Conservation (phyloP, 768 basidiomycete species). For the Tricholoma hemisulphureum region DNA sequence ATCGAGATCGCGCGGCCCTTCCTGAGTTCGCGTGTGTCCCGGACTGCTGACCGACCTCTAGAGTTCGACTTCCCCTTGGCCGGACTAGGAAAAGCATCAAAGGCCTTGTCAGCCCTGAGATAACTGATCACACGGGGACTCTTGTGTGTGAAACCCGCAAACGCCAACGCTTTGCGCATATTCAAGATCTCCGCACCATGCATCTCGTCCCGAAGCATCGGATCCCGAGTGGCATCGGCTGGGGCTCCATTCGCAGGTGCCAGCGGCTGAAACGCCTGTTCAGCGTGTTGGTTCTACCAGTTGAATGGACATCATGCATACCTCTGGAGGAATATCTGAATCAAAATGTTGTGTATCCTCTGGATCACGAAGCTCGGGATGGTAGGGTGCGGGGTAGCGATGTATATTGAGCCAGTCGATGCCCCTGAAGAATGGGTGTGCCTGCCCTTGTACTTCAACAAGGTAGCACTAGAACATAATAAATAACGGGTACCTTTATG, state of each 20-base stretch:
- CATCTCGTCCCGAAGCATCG: constrained; percentile 78
- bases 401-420: constrained; percentile 91
- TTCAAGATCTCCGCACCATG: constrained; percentile 87
- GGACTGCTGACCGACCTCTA: constrained; percentile 65
- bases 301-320: constrained; percentile 30
- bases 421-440: constrained; percentile 87
- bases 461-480: constrained; percentile 1
- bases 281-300: constrained; percentile 3
- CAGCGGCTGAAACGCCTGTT: constrained; percentile 65
- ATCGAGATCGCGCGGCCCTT: constrained; percentile 83
- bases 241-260: constrained; percentile 85
- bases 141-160: constrained; percentile 90
- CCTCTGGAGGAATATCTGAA: constrained; percentile 89
- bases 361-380: constrained; percentile 75
- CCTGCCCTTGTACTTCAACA: constrained; percentile 39
- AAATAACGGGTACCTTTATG: constrained; percentile 65
- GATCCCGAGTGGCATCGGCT: constrained; percentile 84
- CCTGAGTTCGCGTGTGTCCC: constrained; percentile 60
- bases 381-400: constrained; percentile 81
- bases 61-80: constrained; percentile 47
- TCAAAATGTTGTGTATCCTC: constrained; percentile 96
- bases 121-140: constrained; percentile 80
- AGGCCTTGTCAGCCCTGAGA: constrained; percentile 69
- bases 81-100: constrained; percentile 55
- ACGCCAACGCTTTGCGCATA: constrained; percentile 87